Conservation (phyloP, 2,329 filamentous ascomycete species). For the Scortechinia acanthostroma region DNA sequence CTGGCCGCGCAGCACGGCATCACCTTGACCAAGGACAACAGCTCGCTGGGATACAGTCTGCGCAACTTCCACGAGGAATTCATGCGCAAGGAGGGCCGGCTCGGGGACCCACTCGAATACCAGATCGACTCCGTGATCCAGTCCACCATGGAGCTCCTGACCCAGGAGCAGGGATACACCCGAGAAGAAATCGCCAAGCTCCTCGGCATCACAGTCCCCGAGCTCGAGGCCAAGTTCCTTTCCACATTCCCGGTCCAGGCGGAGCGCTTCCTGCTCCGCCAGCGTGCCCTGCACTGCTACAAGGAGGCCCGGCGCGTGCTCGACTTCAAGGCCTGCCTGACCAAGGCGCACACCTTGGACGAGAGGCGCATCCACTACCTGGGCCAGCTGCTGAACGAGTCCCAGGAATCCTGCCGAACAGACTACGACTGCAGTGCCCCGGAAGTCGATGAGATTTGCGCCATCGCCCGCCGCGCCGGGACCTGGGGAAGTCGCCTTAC, state of each 20-base stretch:
- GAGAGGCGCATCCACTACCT: not conserved
- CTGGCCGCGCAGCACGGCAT: not conserved
- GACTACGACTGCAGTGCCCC: not conserved
- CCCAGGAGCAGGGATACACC: slow-evolving; percentile 1
- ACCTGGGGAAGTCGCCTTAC: not conserved
- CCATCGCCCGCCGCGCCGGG: not conserved
- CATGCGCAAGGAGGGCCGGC: slow-evolving; percentile 1
- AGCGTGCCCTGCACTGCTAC: not conserved
- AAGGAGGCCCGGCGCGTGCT: not conserved
- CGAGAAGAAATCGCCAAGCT: slow-evolving; percentile 1
- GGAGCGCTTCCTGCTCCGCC: not conserved
- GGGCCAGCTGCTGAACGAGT: slow-evolving; percentile 2
- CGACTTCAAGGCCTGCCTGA: slow-evolving; percentile 2
- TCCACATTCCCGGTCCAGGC: slow-evolving; percentile 1
- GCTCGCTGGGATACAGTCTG: slow-evolving; percentile 1
- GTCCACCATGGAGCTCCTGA: not conserved
- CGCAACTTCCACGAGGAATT: not conserved
- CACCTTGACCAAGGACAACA: not conserved
- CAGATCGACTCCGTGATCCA: slow-evolving; percentile 2
- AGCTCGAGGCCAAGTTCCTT: slow-evolving; percentile 2
- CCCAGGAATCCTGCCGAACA: not conserved
- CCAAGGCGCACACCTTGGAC: not conserved
- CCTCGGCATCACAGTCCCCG: not conserved
- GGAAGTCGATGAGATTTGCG: not conserved
- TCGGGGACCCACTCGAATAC: not conserved